Evolutionary conservation across 2,329 filamentous ascomycete species (phyloP), one percentile per base, ranked within the genome.

Genomic region (Pezicula carpinea): DNA sequence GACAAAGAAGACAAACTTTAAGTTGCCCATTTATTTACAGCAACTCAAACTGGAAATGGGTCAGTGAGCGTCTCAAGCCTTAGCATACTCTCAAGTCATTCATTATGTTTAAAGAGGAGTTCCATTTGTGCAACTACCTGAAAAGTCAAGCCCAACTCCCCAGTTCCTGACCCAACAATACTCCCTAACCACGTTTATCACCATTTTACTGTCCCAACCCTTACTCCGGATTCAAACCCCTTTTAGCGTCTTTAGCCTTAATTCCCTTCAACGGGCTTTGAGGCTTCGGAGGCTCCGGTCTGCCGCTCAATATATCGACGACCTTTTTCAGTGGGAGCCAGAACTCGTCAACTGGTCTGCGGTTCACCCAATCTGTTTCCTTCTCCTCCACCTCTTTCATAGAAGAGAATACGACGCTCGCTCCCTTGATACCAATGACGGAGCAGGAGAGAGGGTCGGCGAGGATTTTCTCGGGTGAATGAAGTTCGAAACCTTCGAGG

Each of bases 351-450:
- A 82, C 88, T 39, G 93, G 92, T 43, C 93, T 77, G 43, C 93
- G 77, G 66, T 95, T 90, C 55, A 83, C 80, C 93, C 93, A 99
- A 71, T 99, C 92, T 4, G 93, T 97, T 61, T 91, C 87, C 19
- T 81, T 79, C 56, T 81, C 80, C 72, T 97, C 93, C 7, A 97
- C 77, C 36, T 80, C 77, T 59, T 83, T 78, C 79, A 97, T 88
- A 0, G 86, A 76, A 7, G 82, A 85, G 66, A 97, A 95, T n/a
- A 91, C 81, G 8, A 99, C 87, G 60, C 86, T 83, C 1, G 90
- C 90, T 18, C 91, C 91, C 69, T 89, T 85, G 64, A 99, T 92
- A 21, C 93, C 93, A 61, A 99, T 97, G 33, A 99, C 89, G 0
- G 82, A 75, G 3, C 85, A 77, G 44, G 85, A 90, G 65, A 84